These are phyloP conservation scores for Acephala macrosclerotiorum DNA, from an alignment of 2,329 filamentous ascomycete genomes.

Conservation along the genomic window DNA sequence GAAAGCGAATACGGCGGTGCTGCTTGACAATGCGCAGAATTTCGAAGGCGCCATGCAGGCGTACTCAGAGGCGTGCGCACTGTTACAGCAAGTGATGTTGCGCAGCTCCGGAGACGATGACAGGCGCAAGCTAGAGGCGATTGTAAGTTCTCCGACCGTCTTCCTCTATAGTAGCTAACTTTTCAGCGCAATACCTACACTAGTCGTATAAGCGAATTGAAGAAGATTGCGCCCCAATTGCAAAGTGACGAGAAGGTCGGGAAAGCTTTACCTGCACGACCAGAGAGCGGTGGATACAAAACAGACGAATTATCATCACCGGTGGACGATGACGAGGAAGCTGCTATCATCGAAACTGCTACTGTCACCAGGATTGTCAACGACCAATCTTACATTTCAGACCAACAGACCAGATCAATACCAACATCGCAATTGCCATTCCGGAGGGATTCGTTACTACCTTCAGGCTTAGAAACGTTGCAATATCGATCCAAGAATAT, in stretches of 20 bases:
- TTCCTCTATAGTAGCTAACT: slow-evolving; percentile 29
- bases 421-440: slow-evolving; percentile 40
- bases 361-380: slow-evolving; percentile 60
- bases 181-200: slow-evolving; percentile 85
- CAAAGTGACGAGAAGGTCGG: slow-evolving; percentile 72
- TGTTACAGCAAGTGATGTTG: slow-evolving; percentile 87
- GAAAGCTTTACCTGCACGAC: slow-evolving; percentile 79
- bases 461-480: slow-evolving; percentile 39
- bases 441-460: slow-evolving; percentile 45
- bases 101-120: slow-evolving; percentile 88
- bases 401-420: slow-evolving; percentile 36
- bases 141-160: slow-evolving; percentile 67
- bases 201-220: slow-evolving; percentile 86
- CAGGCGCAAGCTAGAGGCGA: slow-evolving; percentile 87
- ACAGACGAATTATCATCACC: slow-evolving; percentile 46
- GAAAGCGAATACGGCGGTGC: slow-evolving; percentile 94
- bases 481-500: slow-evolving; percentile 43
- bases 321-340: slow-evolving; percentile 51
- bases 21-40: slow-evolving; percentile 95
- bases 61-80: slow-evolving; percentile 87
- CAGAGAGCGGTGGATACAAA: slow-evolving; percentile 67
- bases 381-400: slow-evolving; percentile 41
- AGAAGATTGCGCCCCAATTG: slow-evolving; percentile 69
- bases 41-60: slow-evolving; percentile 90
- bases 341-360: slow-evolving; percentile 58